Base-by-base conservation (phyloP, 1,284 basidiomycete genomes). In the Cryptococcus sp. region DNA sequence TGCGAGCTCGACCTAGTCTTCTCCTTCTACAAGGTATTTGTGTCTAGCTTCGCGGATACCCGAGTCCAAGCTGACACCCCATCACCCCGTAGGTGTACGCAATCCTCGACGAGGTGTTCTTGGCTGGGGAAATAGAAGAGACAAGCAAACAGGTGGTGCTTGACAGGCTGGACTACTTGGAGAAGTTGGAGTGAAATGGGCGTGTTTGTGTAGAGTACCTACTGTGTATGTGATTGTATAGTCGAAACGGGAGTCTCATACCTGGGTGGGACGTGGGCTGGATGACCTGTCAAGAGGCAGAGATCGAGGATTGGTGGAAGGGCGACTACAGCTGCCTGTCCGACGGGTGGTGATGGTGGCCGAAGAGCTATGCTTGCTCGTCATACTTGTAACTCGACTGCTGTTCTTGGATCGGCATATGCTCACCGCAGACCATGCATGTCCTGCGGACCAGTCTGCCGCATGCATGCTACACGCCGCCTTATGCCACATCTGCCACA, bases 51-150 rank as follows among this genome's bases (percentile, higher is more conserved):
- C 33, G 15, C 7, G 11, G 13, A 16, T 18, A 28, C 18, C 18
- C 18, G 48, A 28, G 15, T 18, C 28, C 16, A 46, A 33, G 28
- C 28, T 33, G 9, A 33, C 28, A 4, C 28, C 5, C 28, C 28
- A 33, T 46, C 36, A 11, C 21, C 36, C 16, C 4, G 24, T 58
- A 93, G 88, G 92, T 95, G 8, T 97, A 97, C 68, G 91, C 96
- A 1, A 97, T 98, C 55, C 81, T 98, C 55, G 96, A 98, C 74
- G 95, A 98, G 72, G 91, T 98, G 46, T 98, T 98, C 79, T 81
- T 98, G n/a, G 95, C 95, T 2, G 96, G 96, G 13, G 95, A 98
- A 78, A 90, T 98, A 47, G 92, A 98, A 78, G 96, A 98, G 79
- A 98, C 95, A 21, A 92, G 88, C 74, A 97, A 97, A 75, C 89